phyloP scores from a whole-genome alignment of 2,329 filamentous ascomycete genomes.

The Penicillium brasilianum region DNA sequence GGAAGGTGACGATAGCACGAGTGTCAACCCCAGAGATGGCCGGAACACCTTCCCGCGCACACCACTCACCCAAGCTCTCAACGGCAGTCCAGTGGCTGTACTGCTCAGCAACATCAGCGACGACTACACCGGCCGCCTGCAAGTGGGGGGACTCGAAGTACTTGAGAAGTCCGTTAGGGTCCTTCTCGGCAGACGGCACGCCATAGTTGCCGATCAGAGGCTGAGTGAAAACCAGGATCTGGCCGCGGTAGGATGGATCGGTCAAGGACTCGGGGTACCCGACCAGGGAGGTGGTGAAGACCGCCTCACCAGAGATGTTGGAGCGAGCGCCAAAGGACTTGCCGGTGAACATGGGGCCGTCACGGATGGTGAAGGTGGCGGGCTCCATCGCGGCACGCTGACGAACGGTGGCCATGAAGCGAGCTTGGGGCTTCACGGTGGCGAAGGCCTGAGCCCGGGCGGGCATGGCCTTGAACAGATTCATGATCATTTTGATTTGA shows the following conservation, averaged over 20 bases:
- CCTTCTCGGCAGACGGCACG: constrained; percentile 82
- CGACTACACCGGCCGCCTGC: constrained; percentile 93
- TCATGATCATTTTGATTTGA: constrained; percentile 57
- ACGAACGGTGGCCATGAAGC: constrained; percentile 68
- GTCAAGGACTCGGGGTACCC: constrained; percentile 92
- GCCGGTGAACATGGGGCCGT: constrained; percentile 94
- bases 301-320: constrained; percentile 96
- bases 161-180: constrained; percentile 88
- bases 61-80: constrained; percentile 91
- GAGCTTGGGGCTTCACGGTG: constrained; percentile 45
- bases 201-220: constrained; percentile 98
- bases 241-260: constrained; percentile 71
- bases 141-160: constrained; percentile 99
- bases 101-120: constrained; percentile 88
- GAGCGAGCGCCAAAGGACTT: constrained; percentile 95
- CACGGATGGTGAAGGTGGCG: constrained; percentile 94
- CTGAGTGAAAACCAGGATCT: constrained; percentile 98
- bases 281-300: constrained; percentile 97
- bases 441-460: constrained; percentile 53
- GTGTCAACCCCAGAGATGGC: constrained; percentile 97
- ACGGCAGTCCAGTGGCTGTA: constrained; percentile 99
- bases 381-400: constrained; percentile 74
- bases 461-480: constrained; percentile 59
- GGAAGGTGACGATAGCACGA: constrained; percentile 90
- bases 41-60: constrained; percentile 91